Evolutionary conservation across 805 yeast genomes (phyloP).

Genomic region (Nakazawaea ernobii): DNA sequence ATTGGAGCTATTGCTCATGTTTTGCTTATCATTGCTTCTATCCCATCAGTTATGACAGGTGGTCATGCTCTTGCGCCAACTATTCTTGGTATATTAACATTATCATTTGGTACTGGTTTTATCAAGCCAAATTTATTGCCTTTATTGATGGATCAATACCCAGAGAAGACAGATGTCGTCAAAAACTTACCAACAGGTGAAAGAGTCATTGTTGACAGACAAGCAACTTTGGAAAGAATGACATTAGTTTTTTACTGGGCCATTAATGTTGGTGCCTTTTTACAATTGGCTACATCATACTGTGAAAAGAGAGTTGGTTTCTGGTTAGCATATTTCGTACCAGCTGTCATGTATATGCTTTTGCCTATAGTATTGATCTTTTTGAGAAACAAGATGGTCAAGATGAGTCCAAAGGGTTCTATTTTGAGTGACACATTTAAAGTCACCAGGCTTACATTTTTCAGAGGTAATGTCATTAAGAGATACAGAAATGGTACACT

Average conservation of each 20-base stretch:
- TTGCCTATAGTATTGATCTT: slow-evolving; percentile 42
- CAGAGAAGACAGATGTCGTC: slow-evolving; percentile 54
- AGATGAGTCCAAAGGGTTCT: slow-evolving; percentile 37
- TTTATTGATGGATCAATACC: slow-evolving; percentile 53
- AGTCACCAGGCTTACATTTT: slow-evolving; percentile 33
- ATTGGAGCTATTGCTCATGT: slow-evolving; percentile 43
- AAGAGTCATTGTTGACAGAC: slow-evolving; percentile 51
- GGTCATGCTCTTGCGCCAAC: slow-evolving; percentile 37
- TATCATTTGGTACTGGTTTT: slow-evolving; percentile 45
- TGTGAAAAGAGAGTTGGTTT: slow-evolving; percentile 46
- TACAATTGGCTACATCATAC: slow-evolving; percentile 46
- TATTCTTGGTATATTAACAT: slow-evolving; percentile 31
- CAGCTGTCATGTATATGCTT: slow-evolving; percentile 49
- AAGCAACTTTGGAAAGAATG: slow-evolving; percentile 32
- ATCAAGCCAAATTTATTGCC: slow-evolving; percentile 51
- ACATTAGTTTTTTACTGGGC: slow-evolving; percentile 48
- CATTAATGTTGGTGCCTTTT: slow-evolving; percentile 50
- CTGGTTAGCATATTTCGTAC: slow-evolving; percentile 50
- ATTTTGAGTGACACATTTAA: slow-evolving; percentile 37
- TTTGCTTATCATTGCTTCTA: slow-evolving; percentile 42
- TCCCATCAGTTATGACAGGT: slow-evolving; percentile 35
- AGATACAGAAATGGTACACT: slow-evolving; percentile 35
- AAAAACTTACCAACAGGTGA: slow-evolving; percentile 56
- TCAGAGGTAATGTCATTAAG: slow-evolving; percentile 34
- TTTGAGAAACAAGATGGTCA: slow-evolving; percentile 26